A percentile compares a stretch with the other conserved stretches of the same genome.
Conservation (phyloP, 2,329 filamentous ascomycete genomes). For the Trichophyton schoenleinii region DNA sequence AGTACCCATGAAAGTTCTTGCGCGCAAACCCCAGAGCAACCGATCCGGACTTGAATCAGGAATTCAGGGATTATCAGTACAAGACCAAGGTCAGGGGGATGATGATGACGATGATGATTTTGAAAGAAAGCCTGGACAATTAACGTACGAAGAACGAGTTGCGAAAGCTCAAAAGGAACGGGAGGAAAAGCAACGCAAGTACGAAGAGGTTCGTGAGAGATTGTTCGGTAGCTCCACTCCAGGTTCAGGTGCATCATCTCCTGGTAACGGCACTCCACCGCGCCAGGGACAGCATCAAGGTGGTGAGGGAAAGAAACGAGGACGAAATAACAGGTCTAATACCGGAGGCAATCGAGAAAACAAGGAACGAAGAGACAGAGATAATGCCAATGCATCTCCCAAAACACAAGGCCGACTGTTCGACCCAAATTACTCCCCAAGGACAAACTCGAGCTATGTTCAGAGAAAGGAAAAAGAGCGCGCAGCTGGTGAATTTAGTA, state of each 20-base stretch:
- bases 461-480: slow-evolving; percentile 32
- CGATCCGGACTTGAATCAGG: slow-evolving; percentile 24
- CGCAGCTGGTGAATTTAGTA: background rate
- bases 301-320: slow-evolving; percentile 33
- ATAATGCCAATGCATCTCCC: slow-evolving; percentile 27
- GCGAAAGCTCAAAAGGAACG: slow-evolving; percentile 64
- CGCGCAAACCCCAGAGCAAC: slow-evolving; percentile 58
- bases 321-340: slow-evolving; percentile 22
- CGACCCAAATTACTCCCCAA: slow-evolving; percentile 60
- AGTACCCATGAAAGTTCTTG: slow-evolving; percentile 70
- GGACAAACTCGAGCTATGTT: slow-evolving; percentile 42
- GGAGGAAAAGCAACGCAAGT: slow-evolving; percentile 81
- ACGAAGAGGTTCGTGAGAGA: slow-evolving; percentile 77
- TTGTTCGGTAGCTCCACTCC: slow-evolving; percentile 56
- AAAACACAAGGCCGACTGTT: slow-evolving; percentile 48
- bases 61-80: slow-evolving; percentile 16
- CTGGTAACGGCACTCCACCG: slow-evolving; percentile 51
- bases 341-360: slow-evolving; percentile 17
- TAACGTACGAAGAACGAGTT: slow-evolving; percentile 63
- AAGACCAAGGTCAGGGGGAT: background rate
- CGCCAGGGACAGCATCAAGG: slow-evolving; percentile 24
- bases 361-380: slow-evolving; percentile 34
- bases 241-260: slow-evolving; percentile 41
- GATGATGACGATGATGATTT: slow-evolving; percentile 9
- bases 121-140: slow-evolving; percentile 37